Base-by-base conservation (phyloP, 768 basidiomycete genomes). In the Leccinum imitatum region DNA sequence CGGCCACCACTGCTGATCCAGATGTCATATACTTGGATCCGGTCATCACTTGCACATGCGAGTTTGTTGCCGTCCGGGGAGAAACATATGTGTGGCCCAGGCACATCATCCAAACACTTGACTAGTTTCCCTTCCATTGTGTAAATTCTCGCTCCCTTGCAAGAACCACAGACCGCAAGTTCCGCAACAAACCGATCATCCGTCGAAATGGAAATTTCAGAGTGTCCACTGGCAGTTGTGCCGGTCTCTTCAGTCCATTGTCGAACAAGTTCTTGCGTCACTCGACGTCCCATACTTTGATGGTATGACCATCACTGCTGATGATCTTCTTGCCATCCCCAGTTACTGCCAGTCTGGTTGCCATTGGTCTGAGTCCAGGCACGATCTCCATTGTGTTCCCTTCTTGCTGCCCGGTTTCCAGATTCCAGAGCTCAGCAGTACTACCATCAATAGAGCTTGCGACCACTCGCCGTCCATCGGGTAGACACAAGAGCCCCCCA, bases 391-490 rank as follows among this genome's bases (percentile, higher is more conserved):
- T 59, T 1, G 25, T 10, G 5, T 4, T 19, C 19, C 55, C 64
- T 35, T 53, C 60, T 31, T 62, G 56, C 14, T 37, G 4, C 4
- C 63, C 63, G 19, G 10, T 52, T 37, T 57, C 58, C 14, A 62
- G 6, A 46, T 59, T 27, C 58, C 58, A 65, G 23, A 59, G 2
- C 5, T 10, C 35, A 2, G 57, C 11, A n/a, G 3, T 23, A 6
- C 50, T 30, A 8, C 30, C 27, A 5, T 56, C 53, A 21, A 21
- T 1, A 6, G 44, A 62, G 23, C 56, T 44, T 6, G 53, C 54
- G n/a, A 56, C 62, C 17, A 64, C 44, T 1, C 44, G 62, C 27
- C 15, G 37, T 25, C 62, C 57, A 6, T 53, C 64, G 8, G 54
- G 63, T 23, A 64, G 39, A 37, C 30, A 64, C 17, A 15, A 23